Evolutionary conservation across 495 filamentous ascomycete species (phyloP).

Genomic region (Penicillium odoratum): DNA sequence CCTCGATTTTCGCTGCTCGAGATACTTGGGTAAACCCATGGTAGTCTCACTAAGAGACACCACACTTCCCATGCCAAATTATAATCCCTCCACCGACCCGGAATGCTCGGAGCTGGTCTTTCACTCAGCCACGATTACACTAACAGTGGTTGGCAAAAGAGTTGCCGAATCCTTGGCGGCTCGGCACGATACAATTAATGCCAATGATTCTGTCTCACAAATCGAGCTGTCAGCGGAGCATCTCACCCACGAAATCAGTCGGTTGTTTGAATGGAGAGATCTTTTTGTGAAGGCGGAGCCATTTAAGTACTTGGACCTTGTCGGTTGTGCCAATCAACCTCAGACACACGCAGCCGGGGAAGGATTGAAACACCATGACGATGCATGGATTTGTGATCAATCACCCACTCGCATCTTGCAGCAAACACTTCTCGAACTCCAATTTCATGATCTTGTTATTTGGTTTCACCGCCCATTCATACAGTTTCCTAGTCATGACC

Average conservation of each 20-base stretch:
- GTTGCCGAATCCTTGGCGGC: background rate
- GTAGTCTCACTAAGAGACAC: background rate
- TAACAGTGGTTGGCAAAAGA: background rate
- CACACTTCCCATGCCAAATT: slow-evolving; percentile 7
- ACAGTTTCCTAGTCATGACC: slow-evolving; percentile 25
- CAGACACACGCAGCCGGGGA: background rate
- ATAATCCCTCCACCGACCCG: background rate
- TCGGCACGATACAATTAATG: background rate
- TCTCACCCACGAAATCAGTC: background rate
- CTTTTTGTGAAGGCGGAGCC: background rate
- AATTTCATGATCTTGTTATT: slow-evolving; percentile 34
- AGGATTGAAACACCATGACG: slow-evolving; percentile 14
- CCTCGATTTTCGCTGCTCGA: slow-evolving; percentile 35
- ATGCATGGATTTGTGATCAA: background rate
- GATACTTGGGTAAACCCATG: slow-evolving; percentile 28
- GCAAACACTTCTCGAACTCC: slow-evolving; percentile 22
- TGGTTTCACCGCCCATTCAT: slow-evolving; percentile 30
- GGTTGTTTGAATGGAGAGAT: background rate
- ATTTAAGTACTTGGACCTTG: background rate
- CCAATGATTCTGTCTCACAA: background rate
- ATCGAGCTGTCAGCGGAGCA: background rate
- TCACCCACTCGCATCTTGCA: slow-evolving; percentile 12
- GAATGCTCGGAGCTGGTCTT: background rate
- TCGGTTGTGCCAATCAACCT: background rate
- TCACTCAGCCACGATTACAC: background rate